Percentiles rank a stretch among this genome's conserved stretches.
These are phyloP conservation scores for Colletotrichum euphorbiae DNA, from an alignment of 2,329 filamentous ascomycete genomes.

Conservation along the genomic window DNA sequence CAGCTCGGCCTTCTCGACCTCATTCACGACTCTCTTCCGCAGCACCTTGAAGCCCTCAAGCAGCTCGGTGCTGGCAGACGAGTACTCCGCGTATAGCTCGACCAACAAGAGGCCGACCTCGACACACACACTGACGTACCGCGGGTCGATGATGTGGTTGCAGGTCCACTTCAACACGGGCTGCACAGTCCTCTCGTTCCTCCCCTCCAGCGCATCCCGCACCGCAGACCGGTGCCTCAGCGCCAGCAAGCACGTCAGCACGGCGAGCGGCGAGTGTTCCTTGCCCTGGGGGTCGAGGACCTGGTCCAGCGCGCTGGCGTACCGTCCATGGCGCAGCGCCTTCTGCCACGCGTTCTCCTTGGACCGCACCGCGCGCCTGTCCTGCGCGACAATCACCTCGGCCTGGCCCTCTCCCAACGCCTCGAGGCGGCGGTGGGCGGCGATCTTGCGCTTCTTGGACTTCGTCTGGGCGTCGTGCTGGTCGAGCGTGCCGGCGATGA, in stretches of 20 bases:
- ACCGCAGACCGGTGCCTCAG: constrained; percentile 90
- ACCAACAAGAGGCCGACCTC: constrained; percentile 86
- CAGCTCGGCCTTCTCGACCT: constrained; percentile 86
- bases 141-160: constrained; percentile 83
- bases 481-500: constrained; percentile 82
- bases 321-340: constrained; percentile 82
- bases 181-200: constrained; percentile 84
- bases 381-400: constrained; percentile 89
- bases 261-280: constrained; percentile 67
- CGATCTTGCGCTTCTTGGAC: constrained; percentile 71
- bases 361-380: constrained; percentile 67
- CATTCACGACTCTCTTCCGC: constrained; percentile 76
- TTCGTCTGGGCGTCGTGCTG: constrained; percentile 78
- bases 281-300: constrained; percentile 68
- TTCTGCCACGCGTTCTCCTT: constrained; percentile 83
- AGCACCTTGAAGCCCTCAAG: constrained; percentile 76
- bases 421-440: constrained; percentile 71
- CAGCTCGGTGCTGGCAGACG: constrained; percentile 79
- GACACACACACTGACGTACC: constrained; percentile 82
- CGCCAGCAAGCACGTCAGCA: constrained; percentile 83
- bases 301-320: constrained; percentile 80
- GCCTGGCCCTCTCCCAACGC: constrained; percentile 81
- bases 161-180: constrained; percentile 87
- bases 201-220: constrained; percentile 80
- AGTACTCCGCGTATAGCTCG: constrained; percentile 87